Percentiles rank a stretch among this genome's conserved stretches.
These are phyloP conservation scores for Colletotrichum sp. DNA, from an alignment of 2,329 filamentous ascomycete genomes.

Conservation along the genomic window DNA sequence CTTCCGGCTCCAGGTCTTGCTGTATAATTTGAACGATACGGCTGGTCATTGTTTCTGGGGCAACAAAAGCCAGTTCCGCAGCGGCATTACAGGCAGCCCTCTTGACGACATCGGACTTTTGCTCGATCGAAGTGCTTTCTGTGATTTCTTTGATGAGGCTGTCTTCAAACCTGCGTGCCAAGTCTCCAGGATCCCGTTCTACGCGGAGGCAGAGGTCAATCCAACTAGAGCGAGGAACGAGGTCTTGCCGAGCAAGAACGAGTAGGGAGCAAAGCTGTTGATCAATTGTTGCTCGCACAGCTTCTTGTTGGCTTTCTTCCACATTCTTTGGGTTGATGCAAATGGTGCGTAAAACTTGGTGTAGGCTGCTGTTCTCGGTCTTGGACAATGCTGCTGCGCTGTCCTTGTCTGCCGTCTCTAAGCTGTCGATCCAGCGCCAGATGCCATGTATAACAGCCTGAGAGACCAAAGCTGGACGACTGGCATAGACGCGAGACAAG, in stretches of 20 bases:
- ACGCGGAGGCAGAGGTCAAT: slow-evolving; percentile 85
- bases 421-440: slow-evolving; percentile 78
- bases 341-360: slow-evolving; percentile 65
- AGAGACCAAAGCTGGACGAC: slow-evolving; percentile 63
- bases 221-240: slow-evolving; percentile 84
- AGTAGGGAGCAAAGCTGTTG: slow-evolving; percentile 78
- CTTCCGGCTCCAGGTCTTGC: slow-evolving; percentile 72
- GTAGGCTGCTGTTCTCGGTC: slow-evolving; percentile 67
- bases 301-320: slow-evolving; percentile 50
- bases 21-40: slow-evolving; percentile 77
- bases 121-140: slow-evolving; percentile 48
- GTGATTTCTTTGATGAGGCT: slow-evolving; percentile 73
- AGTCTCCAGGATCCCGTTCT: slow-evolving; percentile 80
- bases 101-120: slow-evolving; percentile 56
- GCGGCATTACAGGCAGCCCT: slow-evolving; percentile 82
- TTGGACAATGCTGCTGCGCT: slow-evolving; percentile 71
- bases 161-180: slow-evolving; percentile 70
- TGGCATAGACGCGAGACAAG: slow-evolving; percentile 70
- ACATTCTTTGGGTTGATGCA: slow-evolving; percentile 63
- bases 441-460: slow-evolving; percentile 72
- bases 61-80: slow-evolving; percentile 91
- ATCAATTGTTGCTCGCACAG: slow-evolving; percentile 39
- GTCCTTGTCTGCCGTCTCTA: slow-evolving; percentile 79
- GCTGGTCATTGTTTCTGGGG: slow-evolving; percentile 81
- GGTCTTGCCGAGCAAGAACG: slow-evolving; percentile 76